Percentiles rank a stretch among this genome's conserved stretches.
phyloP scores from a whole-genome alignment of 768 basidiomycete genomes.

The Xanthoconium purpureum region DNA sequence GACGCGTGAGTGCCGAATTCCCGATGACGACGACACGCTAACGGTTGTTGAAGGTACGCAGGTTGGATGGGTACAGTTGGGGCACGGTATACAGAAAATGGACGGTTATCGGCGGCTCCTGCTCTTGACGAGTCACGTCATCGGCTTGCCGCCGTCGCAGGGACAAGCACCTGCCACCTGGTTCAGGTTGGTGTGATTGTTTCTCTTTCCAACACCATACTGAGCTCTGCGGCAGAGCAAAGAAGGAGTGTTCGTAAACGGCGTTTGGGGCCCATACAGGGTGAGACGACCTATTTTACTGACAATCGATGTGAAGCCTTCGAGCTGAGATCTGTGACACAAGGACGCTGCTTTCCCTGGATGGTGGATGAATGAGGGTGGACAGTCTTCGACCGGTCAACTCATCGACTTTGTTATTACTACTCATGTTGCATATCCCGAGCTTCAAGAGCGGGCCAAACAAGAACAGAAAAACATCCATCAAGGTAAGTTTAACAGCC shows the following conservation, averaged over 20 bases:
- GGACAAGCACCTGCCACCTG: slow-evolving; percentile 95
- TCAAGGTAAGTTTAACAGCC: slow-evolving; percentile 36
- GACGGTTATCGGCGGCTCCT: slow-evolving; percentile 52
- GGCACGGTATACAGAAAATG: slow-evolving; percentile 60
- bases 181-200: slow-evolving; percentile 57
- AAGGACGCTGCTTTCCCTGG: slow-evolving; percentile 87
- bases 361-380: slow-evolving; percentile 99
- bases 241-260: slow-evolving; percentile 80
- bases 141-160: slow-evolving; percentile 89
- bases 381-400: slow-evolving; percentile 95
- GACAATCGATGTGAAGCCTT: background rate
- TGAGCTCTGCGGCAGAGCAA: slow-evolving; percentile 52
- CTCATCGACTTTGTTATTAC: slow-evolving; percentile 93
- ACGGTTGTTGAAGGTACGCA: slow-evolving; percentile 57
- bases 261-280: slow-evolving; percentile 91
- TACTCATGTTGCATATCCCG: slow-evolving; percentile 81
- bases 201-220: background rate
- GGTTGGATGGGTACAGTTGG: slow-evolving; percentile 98
- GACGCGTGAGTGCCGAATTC: slow-evolving; percentile 65
- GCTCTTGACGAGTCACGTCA: slow-evolving; percentile 72
- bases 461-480: slow-evolving; percentile 59
- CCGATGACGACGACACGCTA: background rate
- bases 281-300: slow-evolving; percentile 31
- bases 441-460: slow-evolving; percentile 63
- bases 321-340: slow-evolving; percentile 2